Base-by-base conservation (phyloP, 768 basidiomycete species). In the Postia placenta region DNA sequence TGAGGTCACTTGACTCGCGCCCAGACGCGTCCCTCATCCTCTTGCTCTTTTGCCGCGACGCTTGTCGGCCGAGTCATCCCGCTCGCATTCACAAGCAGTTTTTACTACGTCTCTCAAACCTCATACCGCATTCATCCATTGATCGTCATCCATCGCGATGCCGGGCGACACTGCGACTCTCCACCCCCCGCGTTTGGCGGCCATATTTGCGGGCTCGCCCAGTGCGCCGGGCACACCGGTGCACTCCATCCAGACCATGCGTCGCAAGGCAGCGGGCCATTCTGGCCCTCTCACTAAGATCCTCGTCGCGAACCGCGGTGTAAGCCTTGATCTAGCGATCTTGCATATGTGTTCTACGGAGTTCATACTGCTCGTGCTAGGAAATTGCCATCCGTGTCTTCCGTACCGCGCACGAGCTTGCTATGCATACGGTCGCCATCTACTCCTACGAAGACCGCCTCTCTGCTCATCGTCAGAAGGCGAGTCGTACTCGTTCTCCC, bases 311-410 rank as follows among this genome's bases (percentile, higher is more conserved):
- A 93, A 93, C 68, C 85, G 91, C 54, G 91, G 91, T 60, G 92
- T 91, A 73, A 47, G 87, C 27, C 17, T 49, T 35, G 47, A 38
- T 47, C 33, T 22, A 45, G 15, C 48, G 42, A 49, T 30, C 42
- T 38, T 33, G 30, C 30, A 33, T 33, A 26, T 22, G n/a, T n/a
- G n/a, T n/a, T n/a, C n/a, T n/a, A 20, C 30, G 12, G 39, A 37
- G 35, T 14, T 36, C 37, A 36, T 37, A 11, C 25, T 20, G 46
- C 23, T 35, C 14, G 19, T 11, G 54, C 30, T 63, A 92, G 91
- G 93, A 99, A 87, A 99, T 99, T 67, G 96, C 96, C 24, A 92
- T 99, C 60, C 89, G 96, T 63, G 93, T 99, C 36, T 98, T 99
- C 78, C 78, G 94, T 61, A 97, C 94, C 0, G 90, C 96, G 43